Evolutionary conservation across 2,329 filamentous ascomycete species (phyloP).

Genomic region (Nothomitra cinnamomea): DNA sequence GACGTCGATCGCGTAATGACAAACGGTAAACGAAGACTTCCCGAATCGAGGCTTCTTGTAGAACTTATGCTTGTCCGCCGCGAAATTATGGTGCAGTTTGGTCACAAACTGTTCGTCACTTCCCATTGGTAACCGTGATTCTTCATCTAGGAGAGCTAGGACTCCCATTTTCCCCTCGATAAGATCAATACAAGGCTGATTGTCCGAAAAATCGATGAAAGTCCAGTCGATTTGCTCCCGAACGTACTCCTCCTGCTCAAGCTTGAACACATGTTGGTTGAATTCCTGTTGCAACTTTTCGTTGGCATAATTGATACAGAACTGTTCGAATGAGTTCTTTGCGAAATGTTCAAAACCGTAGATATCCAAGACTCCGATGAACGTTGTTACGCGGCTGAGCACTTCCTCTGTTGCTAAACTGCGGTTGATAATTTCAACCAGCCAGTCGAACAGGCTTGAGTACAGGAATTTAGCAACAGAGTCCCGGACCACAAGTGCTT

Average conservation of each 20-base stretch:
- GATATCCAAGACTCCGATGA: constrained; percentile 98
- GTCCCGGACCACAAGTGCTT: constrained; percentile 85
- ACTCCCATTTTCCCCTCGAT: constrained; percentile 96
- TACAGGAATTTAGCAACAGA: constrained; percentile 99
- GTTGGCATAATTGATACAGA: constrained; percentile 99
- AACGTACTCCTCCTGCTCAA: constrained; percentile 96
- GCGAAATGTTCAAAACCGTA: constrained; percentile 99
- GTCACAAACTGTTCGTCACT: constrained; percentile 93
- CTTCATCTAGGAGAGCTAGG: constrained; percentile 81
- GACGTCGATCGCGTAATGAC: constrained; percentile 94
- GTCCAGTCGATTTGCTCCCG: constrained; percentile 97
- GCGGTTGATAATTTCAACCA: constrained; percentile 90
- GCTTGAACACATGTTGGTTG: constrained; percentile 97
- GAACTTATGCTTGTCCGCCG: constrained; percentile 78
- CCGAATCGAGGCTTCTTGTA: constrained; percentile 98
- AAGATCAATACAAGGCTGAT: constrained; percentile 95
- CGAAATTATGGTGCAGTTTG: constrained; percentile 90
- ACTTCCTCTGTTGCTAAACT: constrained; percentile 83
- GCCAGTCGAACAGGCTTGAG: constrained; percentile 95
- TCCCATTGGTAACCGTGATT: constrained; percentile 91
- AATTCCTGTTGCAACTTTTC: constrained; percentile 98
- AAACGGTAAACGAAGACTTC: constrained; percentile 93
- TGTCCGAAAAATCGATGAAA: constrained; percentile 98
- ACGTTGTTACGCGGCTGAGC: constrained; percentile 62
- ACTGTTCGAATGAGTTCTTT: constrained; percentile 99